Base-by-base conservation (phyloP, 2,329 filamentous ascomycete genomes). In the Aureobasidium sp. region DNA sequence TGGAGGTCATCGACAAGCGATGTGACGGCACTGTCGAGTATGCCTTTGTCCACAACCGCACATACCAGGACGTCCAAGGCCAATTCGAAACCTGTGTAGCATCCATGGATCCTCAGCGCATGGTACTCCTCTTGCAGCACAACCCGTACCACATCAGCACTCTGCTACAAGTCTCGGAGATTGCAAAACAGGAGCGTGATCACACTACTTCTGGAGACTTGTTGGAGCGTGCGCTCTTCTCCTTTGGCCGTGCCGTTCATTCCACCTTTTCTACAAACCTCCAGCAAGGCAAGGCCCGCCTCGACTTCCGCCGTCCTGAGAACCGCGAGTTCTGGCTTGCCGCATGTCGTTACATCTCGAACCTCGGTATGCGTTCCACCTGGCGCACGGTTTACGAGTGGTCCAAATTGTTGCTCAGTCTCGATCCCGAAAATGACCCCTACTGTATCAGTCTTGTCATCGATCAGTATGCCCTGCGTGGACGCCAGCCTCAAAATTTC, bases 311-410 rank as follows among this genome's bases (percentile, higher is more conserved):
- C 17, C 77, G 88, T 32, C 84, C 86, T 0, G 90, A 95, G 67
- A 97, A 97, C 67, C 80, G 93, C 38, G 91, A 97, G 67, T 83
- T 98, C 58, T 95, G 88, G 84, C 80, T 97, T 30, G 87, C 89
- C 1, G 87, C 84, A 7, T 95, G 90, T 75, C 83, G 90, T 60
- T 96, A 96, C 63, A 85, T 97, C 62, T 81, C 80, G 61, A 93
- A 88, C 59, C 75, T 98, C 19, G 79, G 89, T 14, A 84, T 89
- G 70, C 91, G 94, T 61, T 90, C 90, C n/a, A 96, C 91, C 1
- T 95, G 89, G 76, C 80, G 90, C 41, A 97, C 93, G 1, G 89
- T 90, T 0, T 82, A 95, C 42, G 93, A 97, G 68, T 98, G 93
- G 90, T 80, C 88, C 6, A 95, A 93, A 70, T 71, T 97, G 5